Conservation (phyloP, 495 filamentous ascomycete species). For the Elaphomyces granulatus region DNA sequence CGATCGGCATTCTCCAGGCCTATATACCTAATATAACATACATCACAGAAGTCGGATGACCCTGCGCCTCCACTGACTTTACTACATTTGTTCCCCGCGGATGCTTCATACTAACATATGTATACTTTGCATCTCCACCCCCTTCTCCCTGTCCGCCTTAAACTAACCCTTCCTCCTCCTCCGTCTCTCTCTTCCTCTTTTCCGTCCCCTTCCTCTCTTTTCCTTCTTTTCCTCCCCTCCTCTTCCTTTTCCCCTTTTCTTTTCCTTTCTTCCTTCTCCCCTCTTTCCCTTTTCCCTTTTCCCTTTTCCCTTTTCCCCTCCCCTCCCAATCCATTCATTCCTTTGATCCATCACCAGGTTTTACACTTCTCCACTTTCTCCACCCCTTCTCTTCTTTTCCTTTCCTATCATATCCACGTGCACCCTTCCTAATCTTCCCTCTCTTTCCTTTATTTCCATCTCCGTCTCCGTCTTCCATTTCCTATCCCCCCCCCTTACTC, state of each 20-base stretch:
- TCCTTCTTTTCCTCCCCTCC: constrained; percentile 5
- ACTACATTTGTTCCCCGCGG: too few species aligned
- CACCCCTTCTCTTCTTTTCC: constrained; percentile 9
- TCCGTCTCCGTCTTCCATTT: constrained; percentile 1
- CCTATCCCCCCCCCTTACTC: background rate
- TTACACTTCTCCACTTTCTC: constrained; percentile 4
- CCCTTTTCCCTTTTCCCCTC: constrained; percentile 8
- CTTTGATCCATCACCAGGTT: constrained; percentile 3
- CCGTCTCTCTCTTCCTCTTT: too few species aligned
- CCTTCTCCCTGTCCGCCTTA: too few species aligned
- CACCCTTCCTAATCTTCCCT: constrained; percentile 8
- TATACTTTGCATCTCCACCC: too few species aligned
- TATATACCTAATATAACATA: too few species aligned
- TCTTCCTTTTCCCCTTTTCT: constrained; percentile 8
- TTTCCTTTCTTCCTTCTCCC: constrained; percentile 5
- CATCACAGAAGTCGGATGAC: too few species aligned
- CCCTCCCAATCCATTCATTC: constrained; percentile 7
- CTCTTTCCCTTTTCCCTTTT: constrained; percentile 8
- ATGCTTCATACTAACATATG: too few species aligned
- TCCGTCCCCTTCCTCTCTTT: constrained; percentile 9
- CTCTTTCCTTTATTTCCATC: constrained; percentile 4
- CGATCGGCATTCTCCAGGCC: too few species aligned
- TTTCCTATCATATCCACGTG: constrained; percentile 7
- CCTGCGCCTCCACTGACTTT: too few species aligned
- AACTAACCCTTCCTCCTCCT: too few species aligned